Evolutionary conservation across 1,284 basidiomycete species (phyloP).

Genomic region (Irpex sp.): DNA sequence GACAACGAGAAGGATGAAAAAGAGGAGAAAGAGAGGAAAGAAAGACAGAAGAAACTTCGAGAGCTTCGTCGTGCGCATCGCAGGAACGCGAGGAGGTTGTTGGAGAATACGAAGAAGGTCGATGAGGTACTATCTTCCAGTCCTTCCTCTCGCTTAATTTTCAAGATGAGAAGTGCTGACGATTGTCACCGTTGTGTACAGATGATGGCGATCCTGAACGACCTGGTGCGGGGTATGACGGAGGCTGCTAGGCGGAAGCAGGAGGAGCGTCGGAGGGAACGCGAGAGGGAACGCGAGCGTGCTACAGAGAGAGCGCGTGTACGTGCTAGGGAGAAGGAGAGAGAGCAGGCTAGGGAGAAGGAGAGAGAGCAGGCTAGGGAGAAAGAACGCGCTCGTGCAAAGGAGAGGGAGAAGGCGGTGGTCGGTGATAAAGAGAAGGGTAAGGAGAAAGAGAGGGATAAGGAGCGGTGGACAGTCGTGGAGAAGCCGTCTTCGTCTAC

Average conservation of each 20-base stretch:
- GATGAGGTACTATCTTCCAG: background rate
- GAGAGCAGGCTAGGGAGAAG: too few relatives aligned
- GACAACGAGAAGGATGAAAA: too few relatives aligned
- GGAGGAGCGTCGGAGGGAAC: background rate
- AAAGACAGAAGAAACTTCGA: background rate
- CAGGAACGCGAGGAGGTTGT: background rate
- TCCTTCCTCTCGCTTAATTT: background rate
- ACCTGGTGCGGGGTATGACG: background rate
- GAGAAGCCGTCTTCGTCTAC: background rate
- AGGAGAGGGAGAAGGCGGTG: too few relatives aligned
- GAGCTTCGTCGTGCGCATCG: background rate
- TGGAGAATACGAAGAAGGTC: background rate
- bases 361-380: background rate
- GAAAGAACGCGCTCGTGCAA: too few relatives aligned
- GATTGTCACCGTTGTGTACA: too few relatives aligned
- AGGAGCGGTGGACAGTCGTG: background rate
- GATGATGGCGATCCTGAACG: conserved; percentile 1
- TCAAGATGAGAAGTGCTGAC: too few relatives aligned
- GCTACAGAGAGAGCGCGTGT: background rate
- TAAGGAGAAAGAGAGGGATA: too few relatives aligned
- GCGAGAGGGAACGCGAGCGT: background rate
- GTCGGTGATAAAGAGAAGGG: too few relatives aligned
- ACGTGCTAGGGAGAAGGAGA: too few relatives aligned
- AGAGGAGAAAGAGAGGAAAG: background rate
- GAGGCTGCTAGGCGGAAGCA: background rate